phyloP scores from a whole-genome alignment of 805 yeast species.

The Torulaspora gathmanii region DNA sequence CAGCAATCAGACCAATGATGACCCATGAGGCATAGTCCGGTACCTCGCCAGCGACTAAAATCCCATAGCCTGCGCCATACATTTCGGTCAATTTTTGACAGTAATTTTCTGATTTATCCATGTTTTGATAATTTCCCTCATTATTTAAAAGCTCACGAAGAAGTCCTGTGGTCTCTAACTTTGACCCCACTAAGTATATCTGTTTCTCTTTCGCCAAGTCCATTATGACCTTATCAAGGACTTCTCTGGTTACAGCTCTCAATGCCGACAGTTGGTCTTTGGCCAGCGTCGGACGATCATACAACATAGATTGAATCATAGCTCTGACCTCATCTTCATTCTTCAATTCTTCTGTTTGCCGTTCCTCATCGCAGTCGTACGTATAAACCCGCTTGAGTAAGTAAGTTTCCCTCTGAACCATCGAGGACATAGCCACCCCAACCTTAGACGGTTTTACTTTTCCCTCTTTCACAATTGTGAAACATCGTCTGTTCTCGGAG shows the following conservation, averaged over 20 bases:
- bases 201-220: constrained; percentile 50
- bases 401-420: constrained; percentile 64
- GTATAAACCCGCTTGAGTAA: constrained; percentile 37
- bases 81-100: constrained; percentile 41
- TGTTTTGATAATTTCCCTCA: constrained; percentile 36
- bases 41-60: constrained; percentile 48
- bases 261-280: constrained; percentile 31
- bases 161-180: constrained; percentile 25
- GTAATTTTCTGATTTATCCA: constrained; percentile 46
- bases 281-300: constrained; percentile 29
- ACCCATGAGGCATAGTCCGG: constrained; percentile 61
- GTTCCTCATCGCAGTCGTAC: constrained; percentile 16
- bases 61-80: constrained; percentile 47
- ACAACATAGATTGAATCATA: constrained; percentile 35
- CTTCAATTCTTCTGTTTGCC: not conserved
- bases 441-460: constrained; percentile 28
- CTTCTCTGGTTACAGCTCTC: constrained; percentile 48
- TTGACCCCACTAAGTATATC: constrained; percentile 46
- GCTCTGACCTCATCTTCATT: constrained; percentile 30
- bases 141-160: constrained; percentile 25
- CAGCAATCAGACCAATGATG: constrained; percentile 51
- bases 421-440: constrained; percentile 54
- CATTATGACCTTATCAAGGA: constrained; percentile 41
- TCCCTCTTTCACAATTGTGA: constrained; percentile 39
- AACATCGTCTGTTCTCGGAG: constrained; percentile 46